Evolutionary conservation across 2,329 filamentous ascomycete genomes (phyloP), one percentile per base, ranked within the genome.

Genomic region (Graphiopsis chlorocephala): DNA sequence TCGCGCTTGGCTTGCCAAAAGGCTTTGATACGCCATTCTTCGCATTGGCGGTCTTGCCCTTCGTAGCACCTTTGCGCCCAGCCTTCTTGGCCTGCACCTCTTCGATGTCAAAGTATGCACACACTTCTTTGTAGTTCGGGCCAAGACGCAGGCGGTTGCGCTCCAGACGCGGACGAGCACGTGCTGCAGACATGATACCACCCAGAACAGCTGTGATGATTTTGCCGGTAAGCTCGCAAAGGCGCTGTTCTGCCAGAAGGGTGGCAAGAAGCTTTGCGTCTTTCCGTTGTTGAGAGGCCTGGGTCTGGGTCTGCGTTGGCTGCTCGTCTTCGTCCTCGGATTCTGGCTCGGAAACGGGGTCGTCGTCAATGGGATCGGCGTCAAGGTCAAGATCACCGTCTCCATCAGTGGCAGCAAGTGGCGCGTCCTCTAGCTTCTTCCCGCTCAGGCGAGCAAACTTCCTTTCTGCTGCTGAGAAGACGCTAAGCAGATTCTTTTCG

Each of bases 141-240:
- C 95, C 95, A 3, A 99, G 84, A 73, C 87, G 88, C n/a, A 81
- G 82, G 74, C 90, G 90, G 78, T 99, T 97, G 69, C 91, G 85
- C 71, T 90, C 83, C 25, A 99, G 81, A 23, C 93, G 85, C 71
- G 87, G 86, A 68, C 86, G 85, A 38, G 96, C 83, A 4, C 86
- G 87, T 1, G 80, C 82, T 48, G 82, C 79, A 73, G 96, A 92
- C 59, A 97, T 82, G 47, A 93, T 87, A 61, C 87, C 88, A 23
- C 88, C 91, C 11, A 90, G 82, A 25, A 96, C 88, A 14, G 89
- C 90, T 48, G 96, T 85, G 42, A 97, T 90, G 50, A 96, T 86
- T 75, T 95, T 96, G 67, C 88, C 90, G 0, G 93, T 89, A 28
- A 97, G 82, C 71, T 94, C 90, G 77, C 94, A 98, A 0, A 98